These are phyloP conservation scores for Theobroma grandiflorum DNA, from an alignment of 441 rosid genomes.

Conservation along the genomic window DNA sequence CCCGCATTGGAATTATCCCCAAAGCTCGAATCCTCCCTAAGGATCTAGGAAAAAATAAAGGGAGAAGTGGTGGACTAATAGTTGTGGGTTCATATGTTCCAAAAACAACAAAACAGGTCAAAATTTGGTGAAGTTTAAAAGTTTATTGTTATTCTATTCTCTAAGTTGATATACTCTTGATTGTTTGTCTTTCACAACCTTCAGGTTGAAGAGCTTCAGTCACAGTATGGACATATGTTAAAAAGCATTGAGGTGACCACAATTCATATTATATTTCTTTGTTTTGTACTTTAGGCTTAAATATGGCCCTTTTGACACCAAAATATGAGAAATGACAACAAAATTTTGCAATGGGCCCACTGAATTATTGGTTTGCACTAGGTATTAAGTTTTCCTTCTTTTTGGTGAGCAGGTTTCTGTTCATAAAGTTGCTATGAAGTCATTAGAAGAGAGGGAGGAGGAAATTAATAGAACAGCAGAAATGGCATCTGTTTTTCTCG, in stretches of 20 bases:
- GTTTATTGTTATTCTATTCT: slow-evolving; percentile 19
- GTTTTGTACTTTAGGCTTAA: slow-evolving; percentile 21
- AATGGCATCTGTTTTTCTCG: slow-evolving; percentile 75
- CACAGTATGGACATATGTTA: slow-evolving; percentile 63
- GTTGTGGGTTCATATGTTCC: slow-evolving; percentile 99
- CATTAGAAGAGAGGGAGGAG: slow-evolving; percentile 72
- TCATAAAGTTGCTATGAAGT: slow-evolving; percentile 82
- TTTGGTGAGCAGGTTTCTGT: slow-evolving; percentile 73
- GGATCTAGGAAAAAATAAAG: slow-evolving; percentile 72
- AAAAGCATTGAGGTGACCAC: slow-evolving; percentile 77
- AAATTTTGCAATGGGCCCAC: neutral
- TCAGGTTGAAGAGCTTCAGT: slow-evolving; percentile 89
- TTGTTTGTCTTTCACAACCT: neutral
- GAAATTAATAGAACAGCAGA: slow-evolving; percentile 82
- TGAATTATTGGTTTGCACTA: neutral
- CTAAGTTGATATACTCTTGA: slow-evolving; percentile 7
- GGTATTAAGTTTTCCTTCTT: slow-evolving; percentile 18
- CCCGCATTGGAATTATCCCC: slow-evolving; percentile 83
- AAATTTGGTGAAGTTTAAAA: slow-evolving; percentile 23
- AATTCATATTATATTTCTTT: slow-evolving; percentile 17
- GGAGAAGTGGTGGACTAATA: slow-evolving; percentile 77
- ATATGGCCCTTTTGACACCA: slow-evolving; percentile 17
- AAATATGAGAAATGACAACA: neutral
- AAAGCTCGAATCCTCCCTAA: slow-evolving; percentile 81
- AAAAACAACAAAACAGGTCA: slow-evolving; percentile 95